Base-by-base conservation (phyloP, 352 stramenopile species). In the Phytophthora parvispora region DNA sequence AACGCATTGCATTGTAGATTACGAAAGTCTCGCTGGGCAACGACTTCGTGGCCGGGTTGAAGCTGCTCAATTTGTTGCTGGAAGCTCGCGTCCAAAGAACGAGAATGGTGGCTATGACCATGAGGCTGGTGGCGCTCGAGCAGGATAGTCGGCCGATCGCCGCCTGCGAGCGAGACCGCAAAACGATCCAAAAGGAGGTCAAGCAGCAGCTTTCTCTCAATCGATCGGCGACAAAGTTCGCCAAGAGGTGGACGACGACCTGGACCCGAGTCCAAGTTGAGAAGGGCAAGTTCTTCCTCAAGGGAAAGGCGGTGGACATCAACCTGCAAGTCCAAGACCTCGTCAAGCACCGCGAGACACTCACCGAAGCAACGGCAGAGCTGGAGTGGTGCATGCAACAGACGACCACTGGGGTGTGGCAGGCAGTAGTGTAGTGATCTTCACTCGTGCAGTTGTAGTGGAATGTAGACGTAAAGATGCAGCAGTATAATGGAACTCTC, bases 381-480 rank as follows among this genome's bases (percentile, higher is more conserved):
- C 20, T 49, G 42, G 42, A 49, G n/a, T 49, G n/a, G n/a, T 49
- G 42, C 42, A 28, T 27, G 42, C 20, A 49, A 10, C 42, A 49
- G 42, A 49, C 25, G 20, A 1, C 6, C 38, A 47, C 5, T 7
- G 38, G 38, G 15, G 38, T 47, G 20, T 49, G 42, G n/a, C 34
- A 15, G 18, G 34, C 18, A 16, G 13, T 40, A 40, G 12, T 45
- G 38, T 45, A 45, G 20, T 25, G 31, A 36, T 36, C 31, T 36
- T 36, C 31, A 10, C 6, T 36, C 31, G 31, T 49, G 42, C 27
- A 28, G 42, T 49, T 27, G 38, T 18, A 27, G 7, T 16, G n/a
- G n/a, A n/a, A n/a, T n/a, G 42, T 49, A 27, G 42, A 49, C 42
- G 42, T 49, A 49, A 49, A 49, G 42, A 49, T 49, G 42, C 3